Conservation (phyloP, 78 protist species). For the Cavenderia fasciculata region DNA sequence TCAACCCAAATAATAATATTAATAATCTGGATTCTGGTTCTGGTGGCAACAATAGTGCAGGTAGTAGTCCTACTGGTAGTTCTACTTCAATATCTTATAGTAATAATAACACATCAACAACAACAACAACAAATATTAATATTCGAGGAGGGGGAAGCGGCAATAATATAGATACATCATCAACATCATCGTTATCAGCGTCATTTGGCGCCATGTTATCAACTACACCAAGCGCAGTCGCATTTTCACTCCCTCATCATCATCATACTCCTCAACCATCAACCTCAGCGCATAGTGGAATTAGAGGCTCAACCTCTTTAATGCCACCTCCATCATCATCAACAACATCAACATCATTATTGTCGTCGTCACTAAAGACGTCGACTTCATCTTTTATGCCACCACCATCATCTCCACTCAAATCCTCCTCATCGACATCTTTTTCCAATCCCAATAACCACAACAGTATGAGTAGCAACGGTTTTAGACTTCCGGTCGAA, state of each 20-base stretch:
- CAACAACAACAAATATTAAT: no score
- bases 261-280: background rate
- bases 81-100: no score
- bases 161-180: no score
- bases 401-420: background rate
- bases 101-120: no score
- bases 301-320: no score
- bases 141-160: no score
- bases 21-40: background rate
- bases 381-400: background rate
- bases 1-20: background rate
- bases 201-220: background rate
- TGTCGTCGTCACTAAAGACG: background rate
- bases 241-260: background rate
- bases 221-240: background rate
- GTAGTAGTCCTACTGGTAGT: no score
- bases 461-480: background rate
- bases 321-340: background rate
- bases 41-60: background rate
- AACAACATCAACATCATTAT: background rate
- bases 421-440: slow-evolving; percentile 19
- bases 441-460: background rate
- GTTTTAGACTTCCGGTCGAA: background rate
- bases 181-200: background rate
- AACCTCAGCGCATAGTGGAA: no score